These are phyloP conservation scores for Populus trichocarpa DNA, from an alignment of 441 rosid genomes.

Conservation along the genomic window DNA sequence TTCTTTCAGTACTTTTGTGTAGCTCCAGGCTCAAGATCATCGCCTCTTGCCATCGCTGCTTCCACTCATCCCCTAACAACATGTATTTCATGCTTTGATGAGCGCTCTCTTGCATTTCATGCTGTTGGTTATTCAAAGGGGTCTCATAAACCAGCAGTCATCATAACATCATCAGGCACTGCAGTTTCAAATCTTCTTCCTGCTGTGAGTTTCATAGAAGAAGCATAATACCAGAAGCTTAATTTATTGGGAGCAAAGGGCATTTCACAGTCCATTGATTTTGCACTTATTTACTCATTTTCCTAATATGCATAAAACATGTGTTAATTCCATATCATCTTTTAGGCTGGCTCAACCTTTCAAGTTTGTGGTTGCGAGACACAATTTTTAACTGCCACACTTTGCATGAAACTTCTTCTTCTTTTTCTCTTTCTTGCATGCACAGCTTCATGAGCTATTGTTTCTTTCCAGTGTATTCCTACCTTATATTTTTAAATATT, in stretches of 20 bases:
- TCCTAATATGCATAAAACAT: neutral
- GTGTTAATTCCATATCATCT: neutral
- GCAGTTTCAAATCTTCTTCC: slow-evolving; percentile 99
- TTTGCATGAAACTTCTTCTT: neutral
- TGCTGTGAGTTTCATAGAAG: slow-evolving; percentile 64
- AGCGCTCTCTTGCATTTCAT: slow-evolving; percentile 94
- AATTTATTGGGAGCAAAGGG: neutral
- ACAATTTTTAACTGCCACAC: slow-evolving; percentile 11
- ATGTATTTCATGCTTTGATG: slow-evolving; percentile 88
- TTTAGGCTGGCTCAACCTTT: neutral
- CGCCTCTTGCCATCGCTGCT: slow-evolving; percentile 96
- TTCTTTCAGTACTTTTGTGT: slow-evolving; percentile 81
- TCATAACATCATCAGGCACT: slow-evolving; percentile 96
- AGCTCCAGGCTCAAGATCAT: slow-evolving; percentile 98
- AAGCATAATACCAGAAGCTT: slow-evolving; percentile 10
- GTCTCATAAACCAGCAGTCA: slow-evolving; percentile 73
- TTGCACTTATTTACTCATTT: neutral
- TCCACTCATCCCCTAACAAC: slow-evolving; percentile 70
- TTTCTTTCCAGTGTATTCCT: neutral
- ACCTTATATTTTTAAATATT: slow-evolving; percentile 9
- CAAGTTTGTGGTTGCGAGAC: neutral
- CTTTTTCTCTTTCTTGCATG: neutral
- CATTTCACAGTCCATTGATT: neutral
- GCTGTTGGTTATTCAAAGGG: slow-evolving; percentile 96
- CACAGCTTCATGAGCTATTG: neutral